A percentile compares a stretch with the other conserved stretches of the same genome.
Conservation (phyloP, 2,329 filamentous ascomycete species). For the Cladobotryum protrusum region DNA sequence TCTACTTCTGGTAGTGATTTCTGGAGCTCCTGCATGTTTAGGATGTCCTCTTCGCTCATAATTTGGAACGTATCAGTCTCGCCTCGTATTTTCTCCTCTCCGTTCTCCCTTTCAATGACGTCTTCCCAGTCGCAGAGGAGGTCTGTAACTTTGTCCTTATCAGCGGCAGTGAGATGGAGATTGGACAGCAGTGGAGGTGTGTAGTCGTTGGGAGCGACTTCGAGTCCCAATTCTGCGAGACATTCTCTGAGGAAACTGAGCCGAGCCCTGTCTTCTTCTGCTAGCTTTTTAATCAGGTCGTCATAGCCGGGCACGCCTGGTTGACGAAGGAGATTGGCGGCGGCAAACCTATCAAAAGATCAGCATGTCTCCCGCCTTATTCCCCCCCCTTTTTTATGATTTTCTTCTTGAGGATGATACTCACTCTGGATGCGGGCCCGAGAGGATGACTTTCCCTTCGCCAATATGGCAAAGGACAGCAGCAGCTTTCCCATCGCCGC, state of each 20-base stretch:
- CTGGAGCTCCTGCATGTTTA: constrained; percentile 50
- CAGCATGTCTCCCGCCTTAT: neutral
- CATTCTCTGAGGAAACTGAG: constrained; percentile 73
- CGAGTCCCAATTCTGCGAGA: constrained; percentile 73
- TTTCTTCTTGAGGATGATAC: constrained; percentile 9
- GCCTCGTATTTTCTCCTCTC: constrained; percentile 66
- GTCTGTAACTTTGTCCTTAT: constrained; percentile 58
- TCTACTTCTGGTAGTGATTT: constrained; percentile 39
- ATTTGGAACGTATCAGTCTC: constrained; percentile 80
- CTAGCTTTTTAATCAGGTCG: constrained; percentile 60
- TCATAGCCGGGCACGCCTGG: constrained; percentile 63
- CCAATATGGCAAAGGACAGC: constrained; percentile 79
- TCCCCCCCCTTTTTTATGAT: constrained; percentile 1
- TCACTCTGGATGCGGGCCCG: constrained; percentile 87
- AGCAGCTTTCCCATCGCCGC: constrained; percentile 67
- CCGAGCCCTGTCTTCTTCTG: constrained; percentile 62
- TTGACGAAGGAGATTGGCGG: constrained; percentile 66
- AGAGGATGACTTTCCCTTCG: constrained; percentile 71
- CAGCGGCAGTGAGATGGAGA: constrained; percentile 71
- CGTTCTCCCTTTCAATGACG: constrained; percentile 58
- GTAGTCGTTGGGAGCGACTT: constrained; percentile 62
- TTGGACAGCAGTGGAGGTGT: constrained; percentile 72
- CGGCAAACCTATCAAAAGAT: constrained; percentile 62
- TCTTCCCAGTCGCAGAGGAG: constrained; percentile 62
- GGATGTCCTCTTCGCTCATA: constrained; percentile 57